Conservation (phyloP, 2,329 filamentous ascomycete species). For the Nigrospora sphaerica region DNA sequence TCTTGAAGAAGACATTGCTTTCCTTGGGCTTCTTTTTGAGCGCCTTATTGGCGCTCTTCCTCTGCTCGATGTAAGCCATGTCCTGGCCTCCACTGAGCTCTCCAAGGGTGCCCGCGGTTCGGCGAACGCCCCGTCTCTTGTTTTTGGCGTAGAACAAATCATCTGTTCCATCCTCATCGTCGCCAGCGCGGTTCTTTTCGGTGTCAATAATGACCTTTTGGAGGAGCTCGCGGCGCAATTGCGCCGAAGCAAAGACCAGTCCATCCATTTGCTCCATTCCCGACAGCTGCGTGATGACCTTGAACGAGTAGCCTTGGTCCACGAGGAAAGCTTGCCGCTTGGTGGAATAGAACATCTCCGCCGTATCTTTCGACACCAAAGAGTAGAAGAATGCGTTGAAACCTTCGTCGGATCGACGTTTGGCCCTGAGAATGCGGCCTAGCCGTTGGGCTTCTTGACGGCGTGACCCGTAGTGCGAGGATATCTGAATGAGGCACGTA, state of each 20-base stretch:
- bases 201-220: conserved; percentile 86
- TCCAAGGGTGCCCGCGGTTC: conserved; percentile 78
- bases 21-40: conserved; percentile 55
- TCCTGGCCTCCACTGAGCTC: conserved; percentile 88
- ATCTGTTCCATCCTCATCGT: conserved; percentile 58
- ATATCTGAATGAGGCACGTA: conserved; percentile 94
- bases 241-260: conserved; percentile 71
- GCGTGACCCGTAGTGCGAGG: conserved; percentile 92
- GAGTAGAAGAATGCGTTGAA: conserved; percentile 99
- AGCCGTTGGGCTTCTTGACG: conserved; percentile 93
- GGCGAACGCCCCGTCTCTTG: conserved; percentile 55
- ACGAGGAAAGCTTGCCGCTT: conserved; percentile 96
- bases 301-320: conserved; percentile 97
- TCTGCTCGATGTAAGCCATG: conserved; percentile 93
- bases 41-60: conserved; percentile 63
- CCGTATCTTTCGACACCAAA: conserved; percentile 91
- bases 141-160: conserved; percentile 28
- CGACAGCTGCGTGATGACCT: conserved; percentile 92
- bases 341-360: conserved; percentile 96
- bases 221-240: conserved; percentile 78
- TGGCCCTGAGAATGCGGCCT: conserved; percentile 88
- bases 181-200: conserved; percentile 54
- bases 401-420: conserved; percentile 92
- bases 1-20: conserved; percentile 58
- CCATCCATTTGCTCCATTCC: conserved; percentile 80